phyloP scores from a whole-genome alignment of 73 alveolate genomes.

The Halteria grandinella region DNA sequence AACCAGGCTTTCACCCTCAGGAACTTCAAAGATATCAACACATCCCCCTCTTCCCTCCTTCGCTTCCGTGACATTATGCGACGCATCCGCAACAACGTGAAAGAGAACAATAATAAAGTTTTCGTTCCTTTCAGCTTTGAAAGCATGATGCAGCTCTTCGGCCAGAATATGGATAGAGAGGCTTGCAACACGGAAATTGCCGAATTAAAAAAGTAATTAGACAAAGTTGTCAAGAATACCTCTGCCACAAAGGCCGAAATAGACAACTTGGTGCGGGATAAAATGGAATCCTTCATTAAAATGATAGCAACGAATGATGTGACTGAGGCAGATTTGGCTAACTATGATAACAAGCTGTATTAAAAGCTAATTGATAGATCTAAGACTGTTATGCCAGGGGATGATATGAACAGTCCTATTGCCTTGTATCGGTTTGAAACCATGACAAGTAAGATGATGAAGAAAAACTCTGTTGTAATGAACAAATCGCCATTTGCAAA shows the following conservation, averaged over 20 bases:
- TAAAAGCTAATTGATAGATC: not conserved
- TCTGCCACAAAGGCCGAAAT: not conserved
- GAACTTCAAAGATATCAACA: slow-evolving; percentile 29
- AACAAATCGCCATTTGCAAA: too few relatives aligned
- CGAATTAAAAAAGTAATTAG: not conserved
- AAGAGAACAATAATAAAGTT: not conserved
- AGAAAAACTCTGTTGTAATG: too few relatives aligned
- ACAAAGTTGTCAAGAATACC: not conserved
- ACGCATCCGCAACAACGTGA: not conserved
- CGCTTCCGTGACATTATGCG: slow-evolving; percentile 19
- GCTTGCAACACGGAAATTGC: not conserved
- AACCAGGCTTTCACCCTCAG: slow-evolving; percentile 6
- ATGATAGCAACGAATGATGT: slow-evolving; percentile 33
- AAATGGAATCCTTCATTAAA: slow-evolving; percentile 2
- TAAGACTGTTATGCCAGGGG: too few relatives aligned
- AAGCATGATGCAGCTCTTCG: slow-evolving; percentile 18
- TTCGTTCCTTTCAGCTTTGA: slow-evolving; percentile 37
- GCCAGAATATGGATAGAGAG: slow-evolving; percentile 35
- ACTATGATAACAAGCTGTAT: slow-evolving; percentile 15
- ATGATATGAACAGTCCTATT: too few relatives aligned
- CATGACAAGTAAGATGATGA: too few relatives aligned
- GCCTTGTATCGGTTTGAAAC: too few relatives aligned
- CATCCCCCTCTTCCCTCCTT: not conserved
- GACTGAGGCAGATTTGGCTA: not conserved
- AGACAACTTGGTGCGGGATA: not conserved